Evolutionary conservation across 2,329 filamentous ascomycete species (phyloP), one percentile per base, ranked within the genome.

Genomic region (Neoscytalidium dimidiatum): DNA sequence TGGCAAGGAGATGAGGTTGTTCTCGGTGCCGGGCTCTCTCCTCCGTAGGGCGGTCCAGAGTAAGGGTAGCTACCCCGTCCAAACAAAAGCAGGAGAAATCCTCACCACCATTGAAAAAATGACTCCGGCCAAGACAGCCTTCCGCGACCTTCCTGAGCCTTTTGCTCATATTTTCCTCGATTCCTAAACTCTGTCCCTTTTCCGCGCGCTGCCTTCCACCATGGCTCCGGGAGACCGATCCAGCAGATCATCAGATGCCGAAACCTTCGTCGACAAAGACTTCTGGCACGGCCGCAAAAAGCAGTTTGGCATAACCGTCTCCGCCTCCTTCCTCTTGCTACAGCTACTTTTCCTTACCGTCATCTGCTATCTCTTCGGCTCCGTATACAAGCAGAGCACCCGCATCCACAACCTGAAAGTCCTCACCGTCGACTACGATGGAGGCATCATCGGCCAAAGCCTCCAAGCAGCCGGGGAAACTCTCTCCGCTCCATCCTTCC

Each of bases 361-460:
- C 0, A 76, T 78, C 66, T 72, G 68, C 21, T 80, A 77, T 58
- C 64, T 78, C 3, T 79, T 77, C 33, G 79, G 77, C 11, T 73
- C 77, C 5, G 64, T 80, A 3, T 80, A 72, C 66, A 72, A 77
- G 29, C 72, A 78, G 52, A 68, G 33, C 4, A 63, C 63, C 1
- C 74, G 76, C 51, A 68, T 69, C 4, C 76, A 79, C 64, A 75
- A 76, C 46, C 65, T 80, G 17, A 72, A 73, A 21, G 65, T 80
- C 14, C 65, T 74, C 14, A 77, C 74, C 19, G 74, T 80, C 44
- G 78, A 80, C 68, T 79, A 79, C 61, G 78, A 80, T 64, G 72
- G 70, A 9, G 75, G 76, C 7, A 67, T 70, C 0, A 71, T 81
- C 28, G 77, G 77, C 1, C 44, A 67, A n/a, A 71, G 77, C 0